These are phyloP conservation scores for Sporisorium sorghi DNA, from an alignment of 1,284 basidiomycete genomes.

Conservation along the genomic window DNA sequence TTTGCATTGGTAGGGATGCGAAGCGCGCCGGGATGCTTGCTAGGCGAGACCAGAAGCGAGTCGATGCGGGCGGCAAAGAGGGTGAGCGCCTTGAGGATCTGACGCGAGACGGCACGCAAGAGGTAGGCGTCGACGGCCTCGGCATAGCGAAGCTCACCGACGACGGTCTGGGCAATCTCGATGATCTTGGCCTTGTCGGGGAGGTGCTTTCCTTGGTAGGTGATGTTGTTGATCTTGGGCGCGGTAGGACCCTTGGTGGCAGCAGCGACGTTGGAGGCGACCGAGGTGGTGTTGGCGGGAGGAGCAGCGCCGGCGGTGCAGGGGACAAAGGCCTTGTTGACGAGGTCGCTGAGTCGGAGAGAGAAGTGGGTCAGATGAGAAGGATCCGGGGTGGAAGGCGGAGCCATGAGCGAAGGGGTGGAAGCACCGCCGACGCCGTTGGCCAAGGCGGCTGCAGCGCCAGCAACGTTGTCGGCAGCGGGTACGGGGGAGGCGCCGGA, in stretches of 20 bases:
- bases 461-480: conserved; percentile 28
- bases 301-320: conserved; percentile 34
- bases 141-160: conserved; percentile 63
- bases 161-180: conserved; percentile 62
- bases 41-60: conserved; percentile 59
- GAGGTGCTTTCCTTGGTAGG: conserved; percentile 60
- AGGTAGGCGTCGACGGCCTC: conserved; percentile 63
- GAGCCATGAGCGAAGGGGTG: conserved; percentile 31
- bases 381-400: conserved; percentile 55
- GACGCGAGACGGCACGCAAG: conserved; percentile 64
- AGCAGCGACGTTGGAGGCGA: conserved; percentile 49
- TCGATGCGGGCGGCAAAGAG: conserved; percentile 67
- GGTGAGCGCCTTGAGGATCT: conserved; percentile 66
- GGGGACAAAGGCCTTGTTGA: conserved; percentile 65
- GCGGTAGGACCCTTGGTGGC: conserved; percentile 44
- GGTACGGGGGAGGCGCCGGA: conserved; percentile 34
- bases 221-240: conserved; percentile 57
- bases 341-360: conserved; percentile 63
- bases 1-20: conserved; percentile 59
- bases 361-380: conserved; percentile 65
- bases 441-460: conserved; percentile 31
- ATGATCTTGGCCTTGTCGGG: conserved; percentile 59
- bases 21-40: conserved; percentile 52
- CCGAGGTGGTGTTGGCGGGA: conserved; percentile 23
- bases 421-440: conserved; percentile 16